Evolutionary conservation across 148 eudicot genomes (phyloP).

Genomic region (Fagopyrum tataricum): DNA sequence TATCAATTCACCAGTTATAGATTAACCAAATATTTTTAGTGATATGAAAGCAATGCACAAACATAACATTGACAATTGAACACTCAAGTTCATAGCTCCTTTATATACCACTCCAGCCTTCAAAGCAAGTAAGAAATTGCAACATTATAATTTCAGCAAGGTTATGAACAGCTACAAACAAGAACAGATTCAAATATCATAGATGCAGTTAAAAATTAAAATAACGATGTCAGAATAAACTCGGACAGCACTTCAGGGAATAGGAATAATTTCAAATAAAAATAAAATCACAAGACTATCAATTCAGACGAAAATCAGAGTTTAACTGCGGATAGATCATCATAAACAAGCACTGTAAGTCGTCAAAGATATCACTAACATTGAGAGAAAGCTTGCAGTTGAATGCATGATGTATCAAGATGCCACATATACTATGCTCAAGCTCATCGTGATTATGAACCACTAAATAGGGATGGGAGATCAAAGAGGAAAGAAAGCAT

Average conservation of each 20-base stretch:
- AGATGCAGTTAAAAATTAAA: background rate
- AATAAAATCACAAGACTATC: background rate
- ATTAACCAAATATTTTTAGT: background rate
- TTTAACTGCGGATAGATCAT: background rate
- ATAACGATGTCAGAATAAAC: background rate
- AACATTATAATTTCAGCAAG: background rate
- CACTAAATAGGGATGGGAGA: background rate
- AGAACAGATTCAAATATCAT: background rate
- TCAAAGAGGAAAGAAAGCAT: background rate
- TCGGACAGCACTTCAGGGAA: background rate
- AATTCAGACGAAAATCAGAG: background rate
- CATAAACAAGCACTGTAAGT: background rate
- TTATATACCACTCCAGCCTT: background rate
- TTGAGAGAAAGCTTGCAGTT: background rate
- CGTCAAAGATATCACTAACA: background rate
- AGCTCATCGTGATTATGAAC: background rate
- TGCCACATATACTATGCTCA: constrained; percentile 1
- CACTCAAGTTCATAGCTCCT: background rate
- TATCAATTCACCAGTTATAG: background rate
- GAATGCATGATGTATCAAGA: background rate
- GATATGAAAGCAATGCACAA: background rate
- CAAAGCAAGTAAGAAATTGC: background rate
- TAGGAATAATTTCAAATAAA: background rate
- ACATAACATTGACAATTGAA: background rate
- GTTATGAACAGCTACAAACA: background rate